Conservation (phyloP, 257 asterid species). For the Solanum lycopersicoides region DNA sequence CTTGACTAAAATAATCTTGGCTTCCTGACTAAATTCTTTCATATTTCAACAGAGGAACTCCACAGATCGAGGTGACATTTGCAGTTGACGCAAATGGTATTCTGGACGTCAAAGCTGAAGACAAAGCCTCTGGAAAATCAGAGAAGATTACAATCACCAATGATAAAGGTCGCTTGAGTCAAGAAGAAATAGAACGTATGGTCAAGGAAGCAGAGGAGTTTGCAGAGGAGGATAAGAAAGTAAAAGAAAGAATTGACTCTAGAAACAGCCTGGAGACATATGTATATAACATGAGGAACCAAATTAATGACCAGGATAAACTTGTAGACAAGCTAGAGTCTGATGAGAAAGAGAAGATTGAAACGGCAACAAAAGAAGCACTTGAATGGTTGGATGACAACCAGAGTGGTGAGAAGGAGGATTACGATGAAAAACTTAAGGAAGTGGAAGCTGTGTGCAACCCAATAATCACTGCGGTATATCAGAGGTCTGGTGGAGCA, state of each 20-base stretch:
- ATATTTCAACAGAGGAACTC: not conserved
- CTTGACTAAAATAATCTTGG: not conserved
- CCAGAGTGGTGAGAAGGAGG: too few relatives aligned
- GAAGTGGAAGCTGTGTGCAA: too few relatives aligned
- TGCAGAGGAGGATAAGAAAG: not conserved
- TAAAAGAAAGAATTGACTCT: not conserved
- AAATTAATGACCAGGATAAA: too few relatives aligned
- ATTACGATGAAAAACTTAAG: too few relatives aligned
- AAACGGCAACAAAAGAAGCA: too few relatives aligned
- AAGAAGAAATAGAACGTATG: not conserved
- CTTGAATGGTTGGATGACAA: too few relatives aligned
- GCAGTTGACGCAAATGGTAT: not conserved
- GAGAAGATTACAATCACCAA: not conserved
- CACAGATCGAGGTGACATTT: not conserved
- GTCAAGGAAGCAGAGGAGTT: not conserved
- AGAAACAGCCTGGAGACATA: not conserved
- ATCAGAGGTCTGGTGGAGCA: too few relatives aligned
- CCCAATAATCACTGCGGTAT: too few relatives aligned
- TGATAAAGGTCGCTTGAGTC: not conserved
- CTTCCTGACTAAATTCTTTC: not conserved
- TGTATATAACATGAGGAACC: not conserved
- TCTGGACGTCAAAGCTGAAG: not conserved
- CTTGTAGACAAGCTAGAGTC: too few relatives aligned
- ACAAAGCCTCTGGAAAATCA: not conserved
- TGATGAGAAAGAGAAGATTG: too few relatives aligned